phyloP scores from a whole-genome alignment of 2,329 filamentous ascomycete species.

The Pseudogymnoascus sp. region DNA sequence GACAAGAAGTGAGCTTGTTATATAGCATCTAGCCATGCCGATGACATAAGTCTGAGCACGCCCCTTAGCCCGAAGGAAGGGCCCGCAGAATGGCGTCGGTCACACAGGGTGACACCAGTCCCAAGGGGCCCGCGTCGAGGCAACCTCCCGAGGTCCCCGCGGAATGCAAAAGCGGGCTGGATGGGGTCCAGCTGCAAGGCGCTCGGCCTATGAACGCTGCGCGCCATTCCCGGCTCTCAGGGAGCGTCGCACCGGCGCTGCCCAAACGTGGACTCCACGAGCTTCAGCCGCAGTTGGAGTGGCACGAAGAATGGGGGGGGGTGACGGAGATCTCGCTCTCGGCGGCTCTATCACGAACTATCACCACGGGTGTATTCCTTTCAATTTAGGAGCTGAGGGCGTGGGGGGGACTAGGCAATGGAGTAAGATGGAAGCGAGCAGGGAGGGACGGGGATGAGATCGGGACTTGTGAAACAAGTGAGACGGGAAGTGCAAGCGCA shows the following conservation, averaged over 20 bases:
- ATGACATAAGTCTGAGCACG: conserved; percentile 1
- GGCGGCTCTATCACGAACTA: background rate
- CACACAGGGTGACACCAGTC: conserved; percentile 1
- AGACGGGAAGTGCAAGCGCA: background rate
- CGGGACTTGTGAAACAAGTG: conserved; percentile 5
- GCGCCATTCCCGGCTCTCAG: background rate
- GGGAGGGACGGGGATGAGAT: background rate
- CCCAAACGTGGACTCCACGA: conserved; percentile 4
- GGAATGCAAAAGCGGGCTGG: background rate
- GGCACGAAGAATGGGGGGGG: background rate
- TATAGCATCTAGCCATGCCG: background rate
- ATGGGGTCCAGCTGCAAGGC: conserved; percentile 3
- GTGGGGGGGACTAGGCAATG: background rate
- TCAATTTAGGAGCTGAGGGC: background rate
- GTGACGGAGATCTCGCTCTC: background rate
- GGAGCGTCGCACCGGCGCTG: background rate
- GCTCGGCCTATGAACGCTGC: background rate
- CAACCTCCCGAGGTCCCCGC: conserved; percentile 4
- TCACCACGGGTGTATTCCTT: background rate
- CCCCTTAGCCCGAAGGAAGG: background rate
- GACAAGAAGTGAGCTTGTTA: background rate
- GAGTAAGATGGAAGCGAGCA: background rate
- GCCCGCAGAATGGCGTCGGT: conserved; percentile 1
- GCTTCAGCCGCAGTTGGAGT: conserved; percentile 3
- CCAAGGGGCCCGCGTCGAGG: conserved; percentile 1